Conservation (phyloP, 2,329 filamentous ascomycete genomes). For the Daldinia sp. region DNA sequence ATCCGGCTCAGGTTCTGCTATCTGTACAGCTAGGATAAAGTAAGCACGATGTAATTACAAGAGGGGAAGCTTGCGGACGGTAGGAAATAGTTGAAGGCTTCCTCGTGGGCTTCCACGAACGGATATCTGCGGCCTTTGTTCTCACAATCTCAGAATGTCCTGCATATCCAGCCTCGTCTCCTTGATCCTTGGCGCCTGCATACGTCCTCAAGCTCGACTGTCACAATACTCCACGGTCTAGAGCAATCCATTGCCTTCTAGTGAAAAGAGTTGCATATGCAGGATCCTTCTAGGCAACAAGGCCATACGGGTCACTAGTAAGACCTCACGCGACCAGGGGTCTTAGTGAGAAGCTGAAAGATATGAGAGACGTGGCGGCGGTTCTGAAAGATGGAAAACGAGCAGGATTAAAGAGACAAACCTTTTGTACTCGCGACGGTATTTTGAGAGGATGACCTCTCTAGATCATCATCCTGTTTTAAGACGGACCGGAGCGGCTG, state of each 20-base stretch:
- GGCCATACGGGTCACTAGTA: constrained; percentile 4
- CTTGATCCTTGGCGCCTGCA: neutral
- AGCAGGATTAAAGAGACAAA: constrained; percentile 34
- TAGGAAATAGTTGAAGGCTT: neutral
- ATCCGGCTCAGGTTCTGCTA: constrained; percentile 59
- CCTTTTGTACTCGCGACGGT: constrained; percentile 40
- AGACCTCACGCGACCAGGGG: constrained; percentile 8
- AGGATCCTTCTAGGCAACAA: neutral
- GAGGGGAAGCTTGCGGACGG: neutral
- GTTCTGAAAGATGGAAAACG: neutral
- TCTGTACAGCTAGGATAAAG: constrained; percentile 60
- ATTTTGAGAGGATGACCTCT: constrained; percentile 37
- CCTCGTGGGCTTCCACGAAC: constrained; percentile 8
- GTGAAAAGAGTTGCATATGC: neutral
- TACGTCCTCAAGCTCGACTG: neutral
- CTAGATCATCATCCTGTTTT: constrained; percentile 46
- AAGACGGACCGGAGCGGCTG: constrained; percentile 45
- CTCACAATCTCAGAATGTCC: neutral
- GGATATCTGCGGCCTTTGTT: neutral
- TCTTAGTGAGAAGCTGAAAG: neutral
- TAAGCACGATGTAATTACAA: constrained; percentile 29
- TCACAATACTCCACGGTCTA: neutral
- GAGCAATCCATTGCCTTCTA: neutral
- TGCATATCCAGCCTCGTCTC: neutral
- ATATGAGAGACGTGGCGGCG: neutral